Evolutionary conservation across 768 basidiomycete species (phyloP), one percentile per base, ranked within the genome.

Genomic region (Glaciozyma martinii): DNA sequence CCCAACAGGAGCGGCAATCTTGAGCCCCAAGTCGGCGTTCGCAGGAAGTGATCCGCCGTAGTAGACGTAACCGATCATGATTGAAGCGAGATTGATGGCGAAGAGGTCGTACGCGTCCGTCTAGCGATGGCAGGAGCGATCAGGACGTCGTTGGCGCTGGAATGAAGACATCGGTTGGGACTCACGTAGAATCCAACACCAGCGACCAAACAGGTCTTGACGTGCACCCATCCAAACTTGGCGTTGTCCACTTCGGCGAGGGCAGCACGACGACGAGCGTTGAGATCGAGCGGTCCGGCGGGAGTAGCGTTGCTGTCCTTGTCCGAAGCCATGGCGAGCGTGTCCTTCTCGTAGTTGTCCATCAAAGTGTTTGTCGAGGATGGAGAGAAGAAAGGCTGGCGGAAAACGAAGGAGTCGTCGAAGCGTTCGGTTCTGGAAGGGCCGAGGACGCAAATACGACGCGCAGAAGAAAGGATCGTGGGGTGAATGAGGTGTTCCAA

Each of bases 191-290:
- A 92, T 32, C 90, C 90, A 15, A 86, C 86, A 71, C 90, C 89
- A 3, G 88, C 67, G 47, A 80, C 78, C 79, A 46, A 82, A 82
- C 62, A 83, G 68, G 66, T 70, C 73, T 16, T 72, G 47, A 86
- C 84, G 72, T 92, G 90, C 79, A 90, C 91, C 85, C 86, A 88
- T 10, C 87, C 87, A 78, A 93, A 93, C 52, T 80, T 79, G 50
- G 91, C 91, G 66, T 88, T 85, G 77, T 94, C 91, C 66, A 94
- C 83, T 75, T 93, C 89, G 18, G 85, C 82, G 49, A 95, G 81
- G 40, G 92, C 90, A 43, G 84, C 84, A 23, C 87, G 82, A 67
- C 91, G 84, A 57, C 85, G 83, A 75, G 87, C 84, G 74, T 67
- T 60, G 47, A 67, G 63, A 58, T 66, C 65, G 30, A 66, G 21